Base-by-base conservation (phyloP, 148 eudicot species). In the Diospyros kaki region DNA sequence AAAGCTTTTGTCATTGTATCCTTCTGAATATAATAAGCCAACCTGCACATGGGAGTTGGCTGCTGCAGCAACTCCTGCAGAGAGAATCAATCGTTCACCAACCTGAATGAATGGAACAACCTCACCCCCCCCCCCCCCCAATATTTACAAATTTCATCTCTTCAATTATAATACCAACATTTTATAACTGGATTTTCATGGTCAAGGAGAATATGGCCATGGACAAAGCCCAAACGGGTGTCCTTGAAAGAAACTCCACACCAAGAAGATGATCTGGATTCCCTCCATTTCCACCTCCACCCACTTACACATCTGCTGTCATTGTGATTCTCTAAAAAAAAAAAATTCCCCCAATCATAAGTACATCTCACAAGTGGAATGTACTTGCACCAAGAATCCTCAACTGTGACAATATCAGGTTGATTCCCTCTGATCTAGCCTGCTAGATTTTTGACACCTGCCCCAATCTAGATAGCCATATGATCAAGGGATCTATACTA, bases 11-110 rank as follows among this genome's bases (percentile, higher is more conserved):
- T 51, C 51, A 17, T 43, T 64, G 78, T 68, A 8, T 78, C 66
- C 62, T 76, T 73, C 68, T 73, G 72, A 83, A 42, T 76, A 76
- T 52, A 72, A 62, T 61, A 83, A 15, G 52, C 79, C 66, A 58
- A 51, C 50, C 38, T 17, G 83, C 83, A 79, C 83, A 83, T 83
- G 81, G 80, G 54, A 61, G 62, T 69, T 79, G 74, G 78, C 67
- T 68, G 78, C 78, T 18, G 73, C 67, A 28, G 28, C 28, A 28
- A 28, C 28, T 28, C 28, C 28, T 28, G 13, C 70, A 15, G 4
- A 70, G 51, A 70, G 59, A 69, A 69, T 69, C 50, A 73, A 69
- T 69, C 50, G 69, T 76, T 74, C 51, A 81, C 68, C 81, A 69
- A 69, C 61, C 76, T 67, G 44, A 72, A 51, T 28, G 28, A 28